Evolutionary conservation across 2,329 filamentous ascomycete species (phyloP).

Genomic region (Phyllosticta paracitricarpa): DNA sequence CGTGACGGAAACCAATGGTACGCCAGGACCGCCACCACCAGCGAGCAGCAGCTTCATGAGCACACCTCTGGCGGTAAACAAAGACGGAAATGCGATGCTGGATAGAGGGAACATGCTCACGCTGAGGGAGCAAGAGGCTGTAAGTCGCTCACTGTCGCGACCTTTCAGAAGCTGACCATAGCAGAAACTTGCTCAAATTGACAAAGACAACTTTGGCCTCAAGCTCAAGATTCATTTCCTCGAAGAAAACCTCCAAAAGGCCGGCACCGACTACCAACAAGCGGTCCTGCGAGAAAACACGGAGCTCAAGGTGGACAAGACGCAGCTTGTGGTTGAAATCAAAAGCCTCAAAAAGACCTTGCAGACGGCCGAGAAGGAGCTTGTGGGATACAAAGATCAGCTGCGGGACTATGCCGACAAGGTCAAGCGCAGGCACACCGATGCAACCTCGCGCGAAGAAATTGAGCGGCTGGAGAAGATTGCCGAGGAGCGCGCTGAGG

Average conservation of each 20-base stretch:
- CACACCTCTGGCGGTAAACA: constrained; percentile 66
- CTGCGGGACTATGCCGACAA: constrained; percentile 75
- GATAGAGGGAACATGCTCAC: constrained; percentile 86
- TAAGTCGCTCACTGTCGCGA: constrained; percentile 29
- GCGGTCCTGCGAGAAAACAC: constrained; percentile 88
- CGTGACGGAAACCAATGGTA: constrained; percentile 39
- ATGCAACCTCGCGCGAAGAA: constrained; percentile 58
- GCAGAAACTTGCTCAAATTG: constrained; percentile 77
- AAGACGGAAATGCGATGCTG: constrained; percentile 54
- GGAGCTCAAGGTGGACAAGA: constrained; percentile 84
- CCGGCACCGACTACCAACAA: constrained; percentile 82
- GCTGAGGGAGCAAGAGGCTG: constrained; percentile 85
- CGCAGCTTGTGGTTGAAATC: constrained; percentile 82
- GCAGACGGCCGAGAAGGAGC: constrained; percentile 69
- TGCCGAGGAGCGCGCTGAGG: constrained; percentile 33
- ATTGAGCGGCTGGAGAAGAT: constrained; percentile 38
- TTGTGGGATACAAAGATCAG: constrained; percentile 74
- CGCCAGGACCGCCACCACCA: constrained; percentile 53
- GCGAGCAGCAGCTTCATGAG: constrained; percentile 69
- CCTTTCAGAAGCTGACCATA: constrained; percentile 8
- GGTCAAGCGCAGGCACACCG: constrained; percentile 63
- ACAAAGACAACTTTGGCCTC: constrained; percentile 96
- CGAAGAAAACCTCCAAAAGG: constrained; percentile 78
- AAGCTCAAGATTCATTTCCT: constrained; percentile 97
- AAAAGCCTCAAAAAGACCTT: constrained; percentile 79